Evolutionary conservation across 169 alveolate species (phyloP).

Genomic region (Plasmodium inui): DNA sequence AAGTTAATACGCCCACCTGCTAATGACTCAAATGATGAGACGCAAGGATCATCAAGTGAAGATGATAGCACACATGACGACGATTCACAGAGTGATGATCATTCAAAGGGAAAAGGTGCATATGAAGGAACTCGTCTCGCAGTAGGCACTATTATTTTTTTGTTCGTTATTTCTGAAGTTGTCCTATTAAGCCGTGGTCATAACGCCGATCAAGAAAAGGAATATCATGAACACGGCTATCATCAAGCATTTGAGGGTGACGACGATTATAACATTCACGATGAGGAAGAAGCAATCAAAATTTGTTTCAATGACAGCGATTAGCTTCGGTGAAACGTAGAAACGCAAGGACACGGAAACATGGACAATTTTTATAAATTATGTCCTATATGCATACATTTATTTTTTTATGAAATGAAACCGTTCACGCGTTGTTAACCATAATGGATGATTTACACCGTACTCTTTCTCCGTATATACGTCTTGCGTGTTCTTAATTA

Average conservation of each 20-base stretch:
- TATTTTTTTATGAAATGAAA: neutral
- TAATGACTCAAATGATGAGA: neutral
- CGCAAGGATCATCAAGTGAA: neutral
- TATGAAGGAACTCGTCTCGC: neutral
- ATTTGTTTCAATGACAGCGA: neutral
- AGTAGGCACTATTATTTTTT: neutral
- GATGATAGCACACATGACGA: neutral
- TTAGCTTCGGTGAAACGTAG: neutral
- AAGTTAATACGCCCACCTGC: neutral
- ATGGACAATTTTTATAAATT: neutral
- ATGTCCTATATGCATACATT: neutral
- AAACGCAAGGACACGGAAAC: neutral
- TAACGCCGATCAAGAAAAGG: neutral
- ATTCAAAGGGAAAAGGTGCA: neutral
- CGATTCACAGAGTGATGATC: neutral
- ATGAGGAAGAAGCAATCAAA: neutral
- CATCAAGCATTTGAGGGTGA: neutral
- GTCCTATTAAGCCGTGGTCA: neutral
- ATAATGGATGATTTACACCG: neutral
- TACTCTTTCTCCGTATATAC: neutral
- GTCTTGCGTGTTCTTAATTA: neutral
- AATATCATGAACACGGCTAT: neutral
- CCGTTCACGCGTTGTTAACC: neutral
- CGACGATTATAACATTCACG: neutral
- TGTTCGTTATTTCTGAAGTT: neutral